Conservation (phyloP, 495 filamentous ascomycete genomes). For the Aspergillus funiculosus region DNA sequence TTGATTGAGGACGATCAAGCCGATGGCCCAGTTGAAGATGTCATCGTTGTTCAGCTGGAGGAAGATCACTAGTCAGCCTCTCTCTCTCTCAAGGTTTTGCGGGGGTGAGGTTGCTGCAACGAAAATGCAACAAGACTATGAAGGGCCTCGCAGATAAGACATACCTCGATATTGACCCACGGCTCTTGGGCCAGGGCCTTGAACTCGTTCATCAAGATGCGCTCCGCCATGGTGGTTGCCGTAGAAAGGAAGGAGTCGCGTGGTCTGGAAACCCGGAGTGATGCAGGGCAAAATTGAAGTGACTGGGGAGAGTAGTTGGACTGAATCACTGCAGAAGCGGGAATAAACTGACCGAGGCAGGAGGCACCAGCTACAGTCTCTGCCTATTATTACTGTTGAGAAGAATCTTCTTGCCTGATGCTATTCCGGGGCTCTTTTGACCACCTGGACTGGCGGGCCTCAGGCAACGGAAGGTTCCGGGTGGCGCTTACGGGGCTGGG, state of each 20-base stretch:
- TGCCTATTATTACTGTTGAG: not conserved
- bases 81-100: too few relatives aligned
- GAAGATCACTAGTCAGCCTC: too few relatives aligned
- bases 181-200: conserved; percentile 76
- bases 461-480: conserved; percentile 18
- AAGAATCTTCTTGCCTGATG: not conserved
- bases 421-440: too few relatives aligned
- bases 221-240: conserved; percentile 53
- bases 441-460: conserved; percentile 4
- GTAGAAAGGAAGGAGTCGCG: conserved; percentile 3
- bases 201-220: conserved; percentile 85
- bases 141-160: conserved; percentile 21
- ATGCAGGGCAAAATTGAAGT: not conserved
- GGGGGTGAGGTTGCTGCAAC: too few relatives aligned
- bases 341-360: not conserved
- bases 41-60: conserved; percentile 64
- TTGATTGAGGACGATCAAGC: conserved; percentile 84
- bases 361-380: not conserved
- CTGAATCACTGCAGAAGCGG: not conserved
- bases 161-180: conserved; percentile 86
- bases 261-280: not conserved
- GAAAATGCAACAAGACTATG: too few relatives aligned
- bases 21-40: conserved; percentile 81
- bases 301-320: not conserved
- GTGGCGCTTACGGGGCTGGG: conserved; percentile 11